Evolutionary conservation across 768 basidiomycete species (phyloP).

Genomic region (Phlebiopsis gigantea): DNA sequence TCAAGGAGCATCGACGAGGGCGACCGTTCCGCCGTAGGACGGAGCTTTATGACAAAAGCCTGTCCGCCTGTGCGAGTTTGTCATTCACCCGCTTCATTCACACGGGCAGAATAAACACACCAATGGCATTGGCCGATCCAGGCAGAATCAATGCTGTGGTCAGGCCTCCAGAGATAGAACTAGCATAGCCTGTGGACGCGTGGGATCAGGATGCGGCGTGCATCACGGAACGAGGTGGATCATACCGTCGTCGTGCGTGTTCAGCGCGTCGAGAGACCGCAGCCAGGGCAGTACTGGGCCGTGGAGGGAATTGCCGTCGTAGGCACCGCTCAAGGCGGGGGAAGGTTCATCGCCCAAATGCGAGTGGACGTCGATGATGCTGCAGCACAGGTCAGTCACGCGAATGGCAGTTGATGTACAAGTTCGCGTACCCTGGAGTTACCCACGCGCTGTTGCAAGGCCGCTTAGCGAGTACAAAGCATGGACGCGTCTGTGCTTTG

Average conservation of each 20-base stretch:
- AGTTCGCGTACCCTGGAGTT: constrained; percentile 37
- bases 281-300: constrained; percentile 57
- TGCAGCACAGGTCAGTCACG: constrained; percentile 6
- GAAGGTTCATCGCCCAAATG: constrained; percentile 41
- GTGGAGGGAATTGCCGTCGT: constrained; percentile 52
- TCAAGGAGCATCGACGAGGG: constrained; percentile 67
- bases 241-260: constrained; percentile 55
- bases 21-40: constrained; percentile 63
- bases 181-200: constrained; percentile 31
- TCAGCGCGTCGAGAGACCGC: constrained; percentile 67
- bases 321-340: constrained; percentile 29
- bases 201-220: background rate
- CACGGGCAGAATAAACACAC: constrained; percentile 23
- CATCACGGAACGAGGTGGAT: background rate
- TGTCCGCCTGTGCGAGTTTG: constrained; percentile 51
- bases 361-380: constrained; percentile 53
- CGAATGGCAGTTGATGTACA: background rate
- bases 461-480: background rate
- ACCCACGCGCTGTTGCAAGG: constrained; percentile 58
- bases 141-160: constrained; percentile 76
- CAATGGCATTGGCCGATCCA: constrained; percentile 60
- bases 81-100: background rate
- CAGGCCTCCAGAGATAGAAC: constrained; percentile 62
- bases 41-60: constrained; percentile 71
- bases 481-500: background rate